These are phyloP conservation scores for Aspergillus hancockii DNA, from an alignment of 495 filamentous ascomycete species.

Conservation along the genomic window DNA sequence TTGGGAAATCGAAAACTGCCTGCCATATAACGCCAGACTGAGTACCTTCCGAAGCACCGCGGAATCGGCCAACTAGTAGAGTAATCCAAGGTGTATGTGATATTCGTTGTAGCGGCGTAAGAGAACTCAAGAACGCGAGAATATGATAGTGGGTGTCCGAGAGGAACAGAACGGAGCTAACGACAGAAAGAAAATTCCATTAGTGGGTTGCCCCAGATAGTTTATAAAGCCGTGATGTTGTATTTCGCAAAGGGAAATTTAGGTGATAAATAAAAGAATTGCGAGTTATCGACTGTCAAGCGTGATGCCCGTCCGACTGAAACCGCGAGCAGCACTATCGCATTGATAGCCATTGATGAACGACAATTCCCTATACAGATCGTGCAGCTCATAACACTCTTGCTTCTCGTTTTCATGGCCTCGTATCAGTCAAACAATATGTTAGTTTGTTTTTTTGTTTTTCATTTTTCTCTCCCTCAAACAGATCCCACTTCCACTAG, in stretches of 20 bases:
- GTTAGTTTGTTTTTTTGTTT: constrained; percentile 1
- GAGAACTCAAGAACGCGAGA: constrained; percentile 21
- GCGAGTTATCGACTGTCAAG: constrained; percentile 8
- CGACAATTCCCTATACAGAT: constrained; percentile 24
- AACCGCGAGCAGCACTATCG: constrained; percentile 8
- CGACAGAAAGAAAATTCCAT: constrained; percentile 31
- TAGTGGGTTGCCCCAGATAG: constrained; percentile 39
- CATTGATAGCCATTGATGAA: constrained; percentile 8
- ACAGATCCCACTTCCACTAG: neutral
- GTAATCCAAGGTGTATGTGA: neutral
- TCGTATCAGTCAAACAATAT: constrained; percentile 24
- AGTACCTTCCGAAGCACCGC: neutral
- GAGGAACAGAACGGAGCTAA: constrained; percentile 19
- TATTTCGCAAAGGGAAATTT: constrained; percentile 17
- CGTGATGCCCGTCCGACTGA: constrained; percentile 1
- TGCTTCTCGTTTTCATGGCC: constrained; percentile 37
- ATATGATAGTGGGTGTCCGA: neutral
- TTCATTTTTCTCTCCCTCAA: constrained; percentile 5
- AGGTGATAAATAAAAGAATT: constrained; percentile 7
- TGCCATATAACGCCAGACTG: neutral
- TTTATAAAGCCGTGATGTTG: constrained; percentile 31
- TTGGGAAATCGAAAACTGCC: neutral
- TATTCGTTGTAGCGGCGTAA: constrained; percentile 3
- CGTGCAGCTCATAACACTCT: constrained; percentile 41
- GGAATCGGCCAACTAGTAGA: neutral